Evolutionary conservation across 305 asterid species (phyloP), one percentile per base, ranked within the genome.

Genomic region (Solanum chacoense): DNA sequence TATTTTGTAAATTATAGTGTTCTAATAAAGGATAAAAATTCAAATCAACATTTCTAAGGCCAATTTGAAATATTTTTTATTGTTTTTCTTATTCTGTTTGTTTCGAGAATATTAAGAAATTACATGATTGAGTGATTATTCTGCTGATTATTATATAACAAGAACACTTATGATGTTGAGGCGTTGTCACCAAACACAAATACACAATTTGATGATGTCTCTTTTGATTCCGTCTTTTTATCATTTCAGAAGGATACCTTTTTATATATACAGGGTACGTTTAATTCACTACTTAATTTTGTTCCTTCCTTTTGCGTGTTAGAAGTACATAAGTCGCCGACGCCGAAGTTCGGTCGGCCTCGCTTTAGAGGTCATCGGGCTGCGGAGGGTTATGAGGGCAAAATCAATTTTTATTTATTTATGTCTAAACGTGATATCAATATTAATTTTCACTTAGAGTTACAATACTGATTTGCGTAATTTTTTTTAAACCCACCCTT

Each of bases 301-400:
- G 26, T 20, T 59, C 11, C 11, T 59, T 59, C 24, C 11, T 69
- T 69, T 4, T 11, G 20, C 0, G 2, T 11, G 18, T 12, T 12
- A 26, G 18, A 69, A 69, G 9, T 69, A 5, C 18, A 69, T 26
- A 69, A 26, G 75, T 69, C 2, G 4, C 10, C 20, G 9, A 11
- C 8, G 8, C 0, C 0, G 20, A 0, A 3, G 20, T 69, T 69
- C 34, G 10, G 0, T 69, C 9, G 18, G 8, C 16, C 74, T 59
- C 5, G 1, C 26, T 59, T 20, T 20, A 20, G 69, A 20, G 26
- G 69, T 59, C 2, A 11, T 1, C 69, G 11, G 5, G 69, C 69
- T 22, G 26, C 0, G 24, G 1, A 59, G 11, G 69, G 26, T 59
- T 59, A 59, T 59, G 69, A 20, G 11, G 26, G 69, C 2, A 8